A percentile compares a stretch with the other conserved stretches of the same genome.
Evolutionary conservation across 148 eudicot species (phyloP).

Genomic region (Camellia granthamiana): DNA sequence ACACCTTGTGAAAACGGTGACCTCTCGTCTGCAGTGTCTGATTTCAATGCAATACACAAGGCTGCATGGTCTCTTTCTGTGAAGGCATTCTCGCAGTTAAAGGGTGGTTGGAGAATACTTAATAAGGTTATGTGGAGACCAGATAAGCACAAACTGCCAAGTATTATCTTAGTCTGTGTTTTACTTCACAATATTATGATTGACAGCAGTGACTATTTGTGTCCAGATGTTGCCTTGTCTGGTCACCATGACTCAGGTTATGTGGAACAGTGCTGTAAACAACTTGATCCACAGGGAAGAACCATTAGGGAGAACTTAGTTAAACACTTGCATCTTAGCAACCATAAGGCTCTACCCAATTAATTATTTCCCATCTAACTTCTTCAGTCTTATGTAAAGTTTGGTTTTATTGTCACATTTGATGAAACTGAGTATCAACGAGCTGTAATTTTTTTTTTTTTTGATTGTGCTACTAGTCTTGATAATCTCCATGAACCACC

Average conservation of each 20-base stretch:
- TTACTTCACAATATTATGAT: constrained; percentile 88
- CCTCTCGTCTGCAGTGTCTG: constrained; percentile 16
- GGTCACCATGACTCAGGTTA: constrained; percentile 71
- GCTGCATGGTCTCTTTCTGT: constrained; percentile 62
- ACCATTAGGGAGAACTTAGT: constrained; percentile 53
- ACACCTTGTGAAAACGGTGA: constrained; percentile 49
- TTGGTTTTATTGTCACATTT: not conserved
- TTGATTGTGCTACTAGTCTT: not conserved
- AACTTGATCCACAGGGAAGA: constrained; percentile 55
- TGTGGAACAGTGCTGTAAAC: constrained; percentile 44
- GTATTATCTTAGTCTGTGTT: constrained; percentile 88
- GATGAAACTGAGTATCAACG: not conserved
- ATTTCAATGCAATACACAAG: constrained; percentile 51
- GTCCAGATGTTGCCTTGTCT: constrained; percentile 51
- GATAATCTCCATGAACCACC: constrained; percentile 1
- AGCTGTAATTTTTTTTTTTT: not conserved
- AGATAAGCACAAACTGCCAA: constrained; percentile 85
- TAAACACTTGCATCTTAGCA: constrained; percentile 47
- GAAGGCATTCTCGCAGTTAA: constrained; percentile 66
- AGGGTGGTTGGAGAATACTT: constrained; percentile 93
- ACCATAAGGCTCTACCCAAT: constrained; percentile 23
- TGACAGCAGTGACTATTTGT: constrained; percentile 65
- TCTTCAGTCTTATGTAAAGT: not conserved
- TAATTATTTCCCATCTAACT: not conserved
- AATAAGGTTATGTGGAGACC: constrained; percentile 99